phyloP scores from a whole-genome alignment of 2,329 filamentous ascomycete genomes.

The Paecilomyces niveus region DNA sequence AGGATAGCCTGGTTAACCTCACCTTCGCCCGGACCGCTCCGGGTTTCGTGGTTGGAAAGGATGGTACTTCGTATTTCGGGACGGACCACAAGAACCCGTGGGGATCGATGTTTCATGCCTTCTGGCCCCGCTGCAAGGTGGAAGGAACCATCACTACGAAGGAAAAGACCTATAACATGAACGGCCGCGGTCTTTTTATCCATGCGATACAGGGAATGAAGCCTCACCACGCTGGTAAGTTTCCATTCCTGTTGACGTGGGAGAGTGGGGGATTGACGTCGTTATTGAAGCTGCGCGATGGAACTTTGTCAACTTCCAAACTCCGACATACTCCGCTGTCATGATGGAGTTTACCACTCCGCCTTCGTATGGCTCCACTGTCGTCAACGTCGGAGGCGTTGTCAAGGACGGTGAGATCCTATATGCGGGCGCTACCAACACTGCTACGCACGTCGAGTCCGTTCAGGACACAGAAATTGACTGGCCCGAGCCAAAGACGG shows the following conservation, averaged over 20 bases:
- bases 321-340: constrained; percentile 75
- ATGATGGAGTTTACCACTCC: constrained; percentile 97
- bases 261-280: constrained; percentile 5
- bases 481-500: constrained; percentile 78
- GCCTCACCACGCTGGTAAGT: constrained; percentile 80
- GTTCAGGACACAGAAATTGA: constrained; percentile 69
- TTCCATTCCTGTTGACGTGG: not conserved
- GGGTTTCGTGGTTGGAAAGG: constrained; percentile 75
- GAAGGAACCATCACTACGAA: constrained; percentile 81
- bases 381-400: constrained; percentile 76
- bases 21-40: constrained; percentile 70
- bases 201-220: constrained; percentile 97
- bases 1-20: constrained; percentile 74
- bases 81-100: constrained; percentile 81
- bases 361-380: constrained; percentile 79
- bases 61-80: constrained; percentile 78
- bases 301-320: constrained; percentile 93
- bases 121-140: constrained; percentile 82
- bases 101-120: constrained; percentile 85
- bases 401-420: constrained; percentile 75
- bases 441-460: constrained; percentile 61
- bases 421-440: constrained; percentile 59
- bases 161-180: constrained; percentile 73
- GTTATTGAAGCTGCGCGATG: constrained; percentile 60
- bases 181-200: constrained; percentile 69